Conservation (phyloP, 164 flowering plant genomes). For the Vitis rupestris region DNA sequence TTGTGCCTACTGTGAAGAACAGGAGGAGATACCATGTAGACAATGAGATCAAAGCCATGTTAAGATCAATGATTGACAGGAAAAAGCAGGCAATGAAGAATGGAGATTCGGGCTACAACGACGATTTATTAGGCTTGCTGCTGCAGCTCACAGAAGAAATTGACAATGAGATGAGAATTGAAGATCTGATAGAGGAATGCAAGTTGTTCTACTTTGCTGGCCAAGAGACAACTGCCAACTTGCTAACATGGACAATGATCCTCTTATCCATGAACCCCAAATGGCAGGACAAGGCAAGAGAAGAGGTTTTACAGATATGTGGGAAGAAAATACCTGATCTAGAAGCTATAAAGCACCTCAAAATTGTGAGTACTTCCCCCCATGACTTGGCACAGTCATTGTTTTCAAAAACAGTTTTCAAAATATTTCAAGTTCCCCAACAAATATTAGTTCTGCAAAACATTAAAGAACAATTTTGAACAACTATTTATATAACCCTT, state of each 20-base stretch:
- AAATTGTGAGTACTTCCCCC: conserved; percentile 29
- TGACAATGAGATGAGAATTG: conserved; percentile 28
- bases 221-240: conserved; percentile 43
- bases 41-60: conserved; percentile 26
- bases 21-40: conserved; percentile 23
- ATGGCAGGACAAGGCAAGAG: conserved; percentile 55
- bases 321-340: conserved; percentile 25
- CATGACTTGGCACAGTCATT: too few species aligned
- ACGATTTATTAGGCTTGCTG: conserved; percentile 35
- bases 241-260: conserved; percentile 48
- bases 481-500: too few species aligned
- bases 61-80: conserved; percentile 18
- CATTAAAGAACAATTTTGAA: too few species aligned
- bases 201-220: conserved; percentile 55
- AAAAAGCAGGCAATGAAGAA: conserved; percentile 19
- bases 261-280: conserved; percentile 37
- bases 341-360: conserved; percentile 32
- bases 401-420: too few species aligned
- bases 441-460: too few species aligned
- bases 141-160: conserved; percentile 20
- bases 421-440: too few species aligned
- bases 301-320: conserved; percentile 38
- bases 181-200: conserved; percentile 55
- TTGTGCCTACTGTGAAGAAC: conserved; percentile 42
- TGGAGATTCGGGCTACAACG: conserved; percentile 13